A percentile compares a stretch with the other conserved stretches of the same genome.
phyloP scores from a whole-genome alignment of 192 early-diverging fungal species.

The Backusella mclennaniae region DNA sequence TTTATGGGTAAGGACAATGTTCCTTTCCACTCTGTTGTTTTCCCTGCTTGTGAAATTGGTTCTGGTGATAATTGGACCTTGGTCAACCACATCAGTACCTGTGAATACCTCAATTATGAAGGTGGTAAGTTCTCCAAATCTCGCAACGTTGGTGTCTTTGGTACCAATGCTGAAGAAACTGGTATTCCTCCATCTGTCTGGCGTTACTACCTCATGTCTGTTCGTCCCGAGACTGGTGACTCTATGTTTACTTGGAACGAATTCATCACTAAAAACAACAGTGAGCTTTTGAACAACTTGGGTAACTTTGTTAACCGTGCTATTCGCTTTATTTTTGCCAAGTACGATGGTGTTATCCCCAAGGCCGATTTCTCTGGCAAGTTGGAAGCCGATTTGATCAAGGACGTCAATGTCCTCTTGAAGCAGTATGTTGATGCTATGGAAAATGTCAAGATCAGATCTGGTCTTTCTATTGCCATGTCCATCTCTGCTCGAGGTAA shows the following conservation, averaged over 20 bases:
- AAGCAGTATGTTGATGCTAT: constrained; percentile 73
- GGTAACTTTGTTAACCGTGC: constrained; percentile 99
- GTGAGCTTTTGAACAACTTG: constrained; percentile 90
- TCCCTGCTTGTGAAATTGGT: constrained; percentile 87
- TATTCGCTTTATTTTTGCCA: constrained; percentile 89
- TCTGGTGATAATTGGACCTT: constrained; percentile 90
- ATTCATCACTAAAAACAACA: constrained; percentile 94
- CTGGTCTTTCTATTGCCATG: constrained; percentile 84
- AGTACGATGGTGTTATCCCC: constrained; percentile 87
- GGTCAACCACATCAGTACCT: constrained; percentile 89
- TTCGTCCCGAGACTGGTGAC: constrained; percentile 91
- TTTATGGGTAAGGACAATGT: constrained; percentile 99
- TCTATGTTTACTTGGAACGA: constrained; percentile 91
- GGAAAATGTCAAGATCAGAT: constrained; percentile 83
- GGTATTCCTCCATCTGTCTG: constrained; percentile 91
- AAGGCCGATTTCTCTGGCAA: constrained; percentile 50
- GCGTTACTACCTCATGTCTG: constrained; percentile 94
- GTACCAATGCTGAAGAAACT: constrained; percentile 89
- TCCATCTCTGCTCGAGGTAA: constrained; percentile 95
- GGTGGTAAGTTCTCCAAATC: constrained; percentile 96
- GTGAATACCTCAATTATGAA: constrained; percentile 98
- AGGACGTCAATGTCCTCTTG: constrained; percentile 80
- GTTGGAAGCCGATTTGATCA: constrained; percentile 69
- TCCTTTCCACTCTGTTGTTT: constrained; percentile 97
- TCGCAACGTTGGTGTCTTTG: constrained; percentile 95